Evolutionary conservation across 139 green algal species (phyloP), one percentile per base, ranked within the genome.

Genomic region (Desmodesmus armatus): DNA sequence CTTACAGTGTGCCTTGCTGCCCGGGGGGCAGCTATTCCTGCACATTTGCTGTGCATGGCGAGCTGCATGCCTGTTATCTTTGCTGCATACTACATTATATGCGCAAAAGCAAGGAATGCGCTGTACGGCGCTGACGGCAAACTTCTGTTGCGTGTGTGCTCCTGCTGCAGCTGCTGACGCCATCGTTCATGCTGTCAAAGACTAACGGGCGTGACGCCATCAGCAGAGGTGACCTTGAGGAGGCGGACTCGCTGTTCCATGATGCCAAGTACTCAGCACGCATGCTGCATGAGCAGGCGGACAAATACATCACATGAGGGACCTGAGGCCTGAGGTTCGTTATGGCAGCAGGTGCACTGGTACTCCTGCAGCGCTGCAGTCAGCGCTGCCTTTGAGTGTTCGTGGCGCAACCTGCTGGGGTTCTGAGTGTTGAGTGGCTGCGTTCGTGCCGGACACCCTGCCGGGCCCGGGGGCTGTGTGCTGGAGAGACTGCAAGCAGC

Each of bases 101-200:
- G 6, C 21, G 25, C 23, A 41, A 21, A 41, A 75, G 21, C 23
- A 29, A 75, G 15, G n/a, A 23, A 66, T 25, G 23, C 66, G 9
- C 40, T 66, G 49, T 33, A 29, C 23, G 7, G 25, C 37, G 39
- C 76, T 23, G 92, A 97, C 84, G 93, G 88, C 0, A 91, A 96
- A 69, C n/a, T n/a, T n/a, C n/a, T n/a, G n/a, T n/a, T n/a, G n/a
- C n/a, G n/a, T n/a, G n/a, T n/a, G n/a, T n/a, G n/a, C n/a, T n/a
- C n/a, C n/a, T n/a, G n/a, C n/a, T n/a, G n/a, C 96, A 98, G 92
- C 94, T 99, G 80, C 90, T 99, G 11, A 98, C 96, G 43, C 98
- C 98, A 0, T 93, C 94, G 3, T 81, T 87, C 79, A 92, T 99
- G 84, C 82, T 98, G 33, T 92, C 94, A 27, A 86, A 87, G 15